phyloP scores from a whole-genome alignment of 306 rosid species.

The Acmispon strigosus region DNA sequence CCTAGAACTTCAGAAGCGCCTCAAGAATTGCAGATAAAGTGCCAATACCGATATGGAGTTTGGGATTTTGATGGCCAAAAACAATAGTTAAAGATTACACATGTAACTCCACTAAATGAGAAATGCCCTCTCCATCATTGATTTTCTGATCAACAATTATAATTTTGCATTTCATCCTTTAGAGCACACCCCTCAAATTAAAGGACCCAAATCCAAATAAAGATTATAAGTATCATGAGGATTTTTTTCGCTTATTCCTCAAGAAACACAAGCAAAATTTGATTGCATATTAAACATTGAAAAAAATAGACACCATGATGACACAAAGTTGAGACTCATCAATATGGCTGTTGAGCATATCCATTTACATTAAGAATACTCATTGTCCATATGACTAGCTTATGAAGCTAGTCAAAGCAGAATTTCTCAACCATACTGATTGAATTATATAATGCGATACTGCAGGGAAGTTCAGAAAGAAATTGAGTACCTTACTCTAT shows the following conservation, averaged over 20 bases:
- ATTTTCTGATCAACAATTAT: too few species aligned
- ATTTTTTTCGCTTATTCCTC: neutral
- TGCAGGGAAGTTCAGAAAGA: slow-evolving; percentile 7
- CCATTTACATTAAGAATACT: neutral
- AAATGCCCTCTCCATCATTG: too few species aligned
- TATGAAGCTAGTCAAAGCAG: neutral
- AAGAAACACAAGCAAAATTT: neutral
- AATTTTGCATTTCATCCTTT: too few species aligned
- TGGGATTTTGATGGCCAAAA: neutral
- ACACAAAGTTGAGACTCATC: neutral
- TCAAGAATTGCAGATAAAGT: neutral
- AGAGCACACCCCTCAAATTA: too few species aligned
- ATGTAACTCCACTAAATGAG: too few species aligned
- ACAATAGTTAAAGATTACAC: neutral
- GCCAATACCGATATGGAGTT: neutral
- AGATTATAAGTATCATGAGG: too few species aligned
- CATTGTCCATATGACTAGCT: neutral
- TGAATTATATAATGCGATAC: neutral
- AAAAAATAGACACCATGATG: neutral
- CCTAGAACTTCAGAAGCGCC: neutral
- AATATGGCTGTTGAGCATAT: neutral
- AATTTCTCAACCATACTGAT: neutral
- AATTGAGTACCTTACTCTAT: neutral
- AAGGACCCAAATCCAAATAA: too few species aligned
- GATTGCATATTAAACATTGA: neutral